phyloP scores from a whole-genome alignment of 2,329 filamentous ascomycete species.

The Fonsecaea pedrosoi region DNA sequence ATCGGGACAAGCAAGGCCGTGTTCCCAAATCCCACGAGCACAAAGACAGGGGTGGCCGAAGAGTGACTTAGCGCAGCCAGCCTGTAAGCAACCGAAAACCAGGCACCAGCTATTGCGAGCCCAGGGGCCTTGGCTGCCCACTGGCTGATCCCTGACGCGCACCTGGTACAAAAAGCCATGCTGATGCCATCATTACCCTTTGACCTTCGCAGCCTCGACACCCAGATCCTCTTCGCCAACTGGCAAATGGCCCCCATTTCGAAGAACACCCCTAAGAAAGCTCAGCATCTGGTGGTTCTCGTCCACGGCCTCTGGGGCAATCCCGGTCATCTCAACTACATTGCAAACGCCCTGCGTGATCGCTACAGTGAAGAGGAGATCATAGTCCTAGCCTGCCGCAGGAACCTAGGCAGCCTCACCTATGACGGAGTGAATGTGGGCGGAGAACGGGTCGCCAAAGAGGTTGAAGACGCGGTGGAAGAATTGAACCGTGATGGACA shows the following conservation, averaged over 20 bases:
- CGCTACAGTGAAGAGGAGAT: constrained; percentile 58
- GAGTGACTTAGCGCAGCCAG: background rate
- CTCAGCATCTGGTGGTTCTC: constrained; percentile 66
- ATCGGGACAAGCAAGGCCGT: background rate
- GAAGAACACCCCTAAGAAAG: constrained; percentile 33
- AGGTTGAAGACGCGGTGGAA: constrained; percentile 66
- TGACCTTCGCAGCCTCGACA: constrained; percentile 41
- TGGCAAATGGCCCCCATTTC: constrained; percentile 33
- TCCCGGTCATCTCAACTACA: constrained; percentile 59
- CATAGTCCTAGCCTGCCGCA: constrained; percentile 63
- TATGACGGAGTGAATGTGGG: constrained; percentile 73
- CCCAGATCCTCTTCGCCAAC: constrained; percentile 39
- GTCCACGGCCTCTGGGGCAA: constrained; percentile 70
- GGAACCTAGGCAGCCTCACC: constrained; percentile 64
- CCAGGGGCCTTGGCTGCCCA: constrained; percentile 12
- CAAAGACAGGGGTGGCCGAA: background rate
- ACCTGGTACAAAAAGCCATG: constrained; percentile 18
- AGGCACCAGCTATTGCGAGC: constrained; percentile 6
- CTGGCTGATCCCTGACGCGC: background rate
- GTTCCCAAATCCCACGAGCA: constrained; percentile 1
- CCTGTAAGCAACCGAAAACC: constrained; percentile 3
- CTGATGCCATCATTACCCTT: constrained; percentile 39
- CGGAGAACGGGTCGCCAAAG: constrained; percentile 68
- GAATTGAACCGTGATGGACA: constrained; percentile 66
- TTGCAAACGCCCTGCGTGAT: constrained; percentile 59